Base-by-base conservation (phyloP, 2,329 filamentous ascomycete genomes). In the Ophiostoma quercus region DNA sequence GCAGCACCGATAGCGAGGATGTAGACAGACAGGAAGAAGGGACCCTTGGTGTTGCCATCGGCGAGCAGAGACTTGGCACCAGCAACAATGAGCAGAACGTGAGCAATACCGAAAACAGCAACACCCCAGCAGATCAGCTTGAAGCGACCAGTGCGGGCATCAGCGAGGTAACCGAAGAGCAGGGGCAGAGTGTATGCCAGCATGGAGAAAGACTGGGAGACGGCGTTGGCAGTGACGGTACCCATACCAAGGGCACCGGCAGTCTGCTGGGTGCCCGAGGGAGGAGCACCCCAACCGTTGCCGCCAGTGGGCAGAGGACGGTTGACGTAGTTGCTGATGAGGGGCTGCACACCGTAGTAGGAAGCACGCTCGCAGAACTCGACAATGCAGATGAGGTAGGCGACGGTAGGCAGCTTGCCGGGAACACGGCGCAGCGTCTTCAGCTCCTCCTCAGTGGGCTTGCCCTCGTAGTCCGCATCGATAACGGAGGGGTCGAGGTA, bases 341-440 rank as follows among this genome's bases (percentile, higher is more conserved):
- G 82, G 41, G 88, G 84, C 62, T 86, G 84, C 4, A 88, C 88
- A 69, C 90, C 90, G 76, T 92, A 92, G 84, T 92, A 93, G 16
- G 88, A 90, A 79, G 91, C 92, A 67, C 90, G 88, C 80, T 93
- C 90, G 80, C 88, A 91, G 70, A 92, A 80, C 79, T 93, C 90
- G 71, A 90, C 86, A 72, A 92, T 87, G 66, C 88, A 89, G 71
- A 93, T 86, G 34, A 87, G 88, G 79, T 87, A 92, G 71, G 89
- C 85, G 69, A 83, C 80, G 84, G 84, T 88, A 67, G 88, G 87
- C 72, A 92, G 85, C 75, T 83, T 83, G 72, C 87, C 88, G 14
- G 87, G 85, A 29, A 90, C 84, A 75, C 87, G 86, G 67, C 82
- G 84, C n/a, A 90, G 84, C 0, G 85, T 88, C 16, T 73, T 76